Evolutionary conservation across 306 rosid genomes (phyloP).

Genomic region (Castanopsis chinensis): DNA sequence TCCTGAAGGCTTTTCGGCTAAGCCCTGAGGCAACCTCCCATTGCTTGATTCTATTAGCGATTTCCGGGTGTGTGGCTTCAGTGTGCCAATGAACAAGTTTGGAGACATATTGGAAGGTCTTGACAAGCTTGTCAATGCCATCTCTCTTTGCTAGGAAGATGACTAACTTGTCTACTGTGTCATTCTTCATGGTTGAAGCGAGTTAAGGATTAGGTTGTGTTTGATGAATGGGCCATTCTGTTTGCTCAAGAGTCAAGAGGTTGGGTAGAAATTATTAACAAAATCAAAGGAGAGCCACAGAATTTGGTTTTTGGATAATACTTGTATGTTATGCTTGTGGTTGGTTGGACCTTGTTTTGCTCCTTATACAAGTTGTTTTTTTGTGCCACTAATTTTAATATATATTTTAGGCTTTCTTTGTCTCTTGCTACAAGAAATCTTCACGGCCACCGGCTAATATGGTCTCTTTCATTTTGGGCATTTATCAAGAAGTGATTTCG

Average conservation of each 20-base stretch:
- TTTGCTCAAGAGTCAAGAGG: not conserved
- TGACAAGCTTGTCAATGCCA: constrained; percentile 97
- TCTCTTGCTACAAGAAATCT: not conserved
- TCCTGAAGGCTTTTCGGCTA: constrained; percentile 88
- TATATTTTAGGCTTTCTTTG: not conserved
- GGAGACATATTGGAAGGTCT: constrained; percentile 87
- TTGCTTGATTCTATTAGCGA: constrained; percentile 57
- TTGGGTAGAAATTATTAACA: not conserved
- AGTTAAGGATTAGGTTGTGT: not conserved
- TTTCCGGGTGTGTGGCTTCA: constrained; percentile 48
- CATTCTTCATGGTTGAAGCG: constrained; percentile 59
- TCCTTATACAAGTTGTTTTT: constrained; percentile 26
- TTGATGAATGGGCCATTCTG: not conserved
- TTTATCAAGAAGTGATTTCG: too few species aligned
- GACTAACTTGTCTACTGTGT: constrained; percentile 78
- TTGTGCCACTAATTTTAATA: constrained; percentile 21
- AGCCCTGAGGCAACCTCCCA: constrained; percentile 88
- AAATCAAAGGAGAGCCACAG: constrained; percentile 51
- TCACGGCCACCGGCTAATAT: not conserved
- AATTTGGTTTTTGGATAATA: constrained; percentile 53
- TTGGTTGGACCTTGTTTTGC: constrained; percentile 29
- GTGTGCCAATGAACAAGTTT: constrained; percentile 79
- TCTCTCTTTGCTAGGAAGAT: constrained; percentile 92
- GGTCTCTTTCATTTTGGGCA: too few species aligned
- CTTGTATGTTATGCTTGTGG: constrained; percentile 35